Evolutionary conservation across 1,284 basidiomycete genomes (phyloP), one percentile per base, ranked within the genome.

Genomic region (Ganoderma leucocontextum): DNA sequence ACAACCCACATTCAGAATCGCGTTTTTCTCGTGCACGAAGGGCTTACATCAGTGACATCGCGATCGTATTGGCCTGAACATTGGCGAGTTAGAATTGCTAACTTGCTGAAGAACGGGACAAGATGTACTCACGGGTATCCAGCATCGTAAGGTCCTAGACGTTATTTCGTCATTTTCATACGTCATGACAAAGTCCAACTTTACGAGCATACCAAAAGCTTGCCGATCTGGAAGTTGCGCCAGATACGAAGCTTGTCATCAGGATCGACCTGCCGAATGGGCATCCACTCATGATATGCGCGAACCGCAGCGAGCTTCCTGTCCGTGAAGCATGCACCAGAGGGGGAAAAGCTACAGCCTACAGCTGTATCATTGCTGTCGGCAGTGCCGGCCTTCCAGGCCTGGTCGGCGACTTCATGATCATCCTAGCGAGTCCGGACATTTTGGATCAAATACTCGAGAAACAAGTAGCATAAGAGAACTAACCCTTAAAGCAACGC

Each of bases 281-380:
- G 90, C 82, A 91, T 86, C 89, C 89, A 91, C 73, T 91, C 89
- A 74, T 90, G 89, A 76, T 91, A 92, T 0, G 89, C 89, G 38
- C 84, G 83, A 39, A 90, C 85, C 4, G 88, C 89, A 52, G 89
- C 87, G 1, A 88, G 77, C 77, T 90, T 90, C 55, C 90, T 79
- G 73, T 91, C 88, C 5, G 87, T 88, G 80, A 91, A 90, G 73
- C 86, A 87, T 38, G 86, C 84, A 2, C 85, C 86, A 1, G 86
- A 87, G 0, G 85, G 79, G 2, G 86, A 87, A 76, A 86, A 88
- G n/a, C 80, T 76, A 72, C 87, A 89, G 47, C 89, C 89, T 1
- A 78, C 74, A 15, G 82, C 69, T 0, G 87, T 87, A 77, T 91
- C 86, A 75, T 91, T 92, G 13, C 87, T 87, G 73, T 91, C 80